phyloP scores from a whole-genome alignment of 768 basidiomycete genomes.

The Kwoniella newhampshirensis region DNA sequence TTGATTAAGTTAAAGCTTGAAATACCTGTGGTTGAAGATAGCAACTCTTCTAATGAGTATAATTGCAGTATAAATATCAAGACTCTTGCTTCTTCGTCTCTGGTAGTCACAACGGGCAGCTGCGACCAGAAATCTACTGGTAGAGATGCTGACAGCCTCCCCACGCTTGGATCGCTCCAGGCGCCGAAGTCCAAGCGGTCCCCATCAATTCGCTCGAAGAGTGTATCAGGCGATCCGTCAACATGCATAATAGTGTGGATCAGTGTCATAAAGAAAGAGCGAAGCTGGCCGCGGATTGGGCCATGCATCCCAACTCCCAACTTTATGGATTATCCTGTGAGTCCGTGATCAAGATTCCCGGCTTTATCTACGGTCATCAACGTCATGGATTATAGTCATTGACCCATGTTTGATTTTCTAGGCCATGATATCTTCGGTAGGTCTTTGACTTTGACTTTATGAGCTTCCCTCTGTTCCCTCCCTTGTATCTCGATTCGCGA shows the following conservation, averaged over 20 bases:
- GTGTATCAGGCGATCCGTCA: constrained; percentile 22
- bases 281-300: constrained; percentile 36
- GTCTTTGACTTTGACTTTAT: too few species aligned
- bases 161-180: constrained; percentile 3
- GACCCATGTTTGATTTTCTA: too few species aligned
- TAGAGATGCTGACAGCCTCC: constrained; percentile 2
- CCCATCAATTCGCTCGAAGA: constrained; percentile 28
- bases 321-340: constrained; percentile 26
- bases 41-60: constrained; percentile 40
- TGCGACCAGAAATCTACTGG: too few species aligned
- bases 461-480: too few species aligned
- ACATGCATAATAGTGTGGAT: constrained; percentile 26
- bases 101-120: too few species aligned
- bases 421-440: too few species aligned
- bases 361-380: not conserved
- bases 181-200: constrained; percentile 43
- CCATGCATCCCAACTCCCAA: constrained; percentile 41
- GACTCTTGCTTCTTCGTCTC: too few species aligned
- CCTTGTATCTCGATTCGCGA: too few species aligned
- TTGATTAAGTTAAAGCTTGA: constrained; percentile 46
- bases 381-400: constrained; percentile 4
- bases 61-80: not conserved
- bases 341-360: not conserved
- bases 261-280: constrained; percentile 36
- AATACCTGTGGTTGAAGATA: constrained; percentile 46